These are phyloP conservation scores for Brassica incana DNA, from an alignment of 345 rosid species.

Conservation along the genomic window DNA sequence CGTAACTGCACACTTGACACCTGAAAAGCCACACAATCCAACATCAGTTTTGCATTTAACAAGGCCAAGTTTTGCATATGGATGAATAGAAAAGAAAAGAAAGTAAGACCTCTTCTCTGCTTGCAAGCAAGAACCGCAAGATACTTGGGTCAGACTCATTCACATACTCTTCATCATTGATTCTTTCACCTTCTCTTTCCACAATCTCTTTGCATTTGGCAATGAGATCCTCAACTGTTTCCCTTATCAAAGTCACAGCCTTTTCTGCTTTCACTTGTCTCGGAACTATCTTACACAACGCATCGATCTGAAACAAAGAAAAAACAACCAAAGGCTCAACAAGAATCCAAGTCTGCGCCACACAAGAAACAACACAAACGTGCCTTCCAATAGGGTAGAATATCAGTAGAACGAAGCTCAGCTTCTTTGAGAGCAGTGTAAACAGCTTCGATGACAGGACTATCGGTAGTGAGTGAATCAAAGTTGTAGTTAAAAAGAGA, in stretches of 20 bases:
- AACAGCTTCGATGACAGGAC: constrained; percentile 90
- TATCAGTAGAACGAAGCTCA: constrained; percentile 88
- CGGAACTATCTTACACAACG: constrained; percentile 80
- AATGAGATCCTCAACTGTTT: constrained; percentile 82
- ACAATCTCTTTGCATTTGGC: constrained; percentile 83
- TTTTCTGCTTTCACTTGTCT: constrained; percentile 93
- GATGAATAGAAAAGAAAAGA: not conserved
- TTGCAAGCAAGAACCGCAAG: constrained; percentile 90
- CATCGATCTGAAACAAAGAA: constrained; percentile 45
- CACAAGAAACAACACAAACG: constrained; percentile 25
- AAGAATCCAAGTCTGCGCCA: constrained; percentile 17
- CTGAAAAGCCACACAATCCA: constrained; percentile 38
- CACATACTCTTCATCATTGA: constrained; percentile 82
- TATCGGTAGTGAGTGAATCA: constrained; percentile 71
- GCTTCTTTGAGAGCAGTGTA: constrained; percentile 94
- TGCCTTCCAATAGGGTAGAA: constrained; percentile 95
- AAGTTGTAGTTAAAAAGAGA: constrained; percentile 86
- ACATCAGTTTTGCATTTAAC: not conserved
- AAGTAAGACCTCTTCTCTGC: constrained; percentile 79
- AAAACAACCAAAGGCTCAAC: not conserved
- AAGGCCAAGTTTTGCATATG: not conserved
- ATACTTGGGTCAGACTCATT: constrained; percentile 93
- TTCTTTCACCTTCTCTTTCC: constrained; percentile 87
- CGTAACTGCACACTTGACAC: constrained; percentile 82
- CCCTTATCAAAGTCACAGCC: constrained; percentile 70